Base-by-base conservation (phyloP, 78 protist species). In the Monosiga brevicollis region DNA sequence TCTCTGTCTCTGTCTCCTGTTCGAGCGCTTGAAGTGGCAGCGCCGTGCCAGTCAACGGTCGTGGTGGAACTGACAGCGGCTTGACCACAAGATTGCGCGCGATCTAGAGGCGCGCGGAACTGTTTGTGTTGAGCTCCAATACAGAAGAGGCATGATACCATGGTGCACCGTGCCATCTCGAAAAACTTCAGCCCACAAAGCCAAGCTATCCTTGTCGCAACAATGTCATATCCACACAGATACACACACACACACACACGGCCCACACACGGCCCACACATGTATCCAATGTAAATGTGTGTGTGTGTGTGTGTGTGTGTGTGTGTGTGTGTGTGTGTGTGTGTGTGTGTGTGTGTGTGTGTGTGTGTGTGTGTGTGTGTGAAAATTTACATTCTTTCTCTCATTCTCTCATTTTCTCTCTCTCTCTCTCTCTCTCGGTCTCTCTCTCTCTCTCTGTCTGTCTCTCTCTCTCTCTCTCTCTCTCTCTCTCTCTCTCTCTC, bases 281-380 rank as follows among this genome's bases (percentile, higher is more conserved):
- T 2, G 87, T 90, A 34, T 90, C 77, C 54, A 88, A 87, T 78
- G 91, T 90, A 76, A 79, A 75, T 38, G 90, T 85, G 9, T 85
- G 62, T 49, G 62, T 49, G 62, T 49, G 15, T 49, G 62, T 49
- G 15, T 49, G 62, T 20, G 6, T n/a, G n/a, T 49, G 62, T 49
- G 62, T 49, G 62, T 49, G 62, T 49, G 62, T 49, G 62, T 49
- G 62, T 49, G 62, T 49, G 92, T 75, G 91, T 84, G 34, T 82
- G 88, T 72, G 77, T 78, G 22, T 89, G 84, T 29, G 54, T 90
- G 1, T 15, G 73, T 25, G 35, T 89, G 32, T 32, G 89, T 26
- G 78, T 49, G 62, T 49, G 62, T 49, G 62, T 49, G 62, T 49
- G 62, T 49, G 29, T 49, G 62, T 49, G 62, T 49, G 29, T 49